Evolutionary conservation across 306 rosid species (phyloP).

Genomic region (Dalbergia cochinchinensis): DNA sequence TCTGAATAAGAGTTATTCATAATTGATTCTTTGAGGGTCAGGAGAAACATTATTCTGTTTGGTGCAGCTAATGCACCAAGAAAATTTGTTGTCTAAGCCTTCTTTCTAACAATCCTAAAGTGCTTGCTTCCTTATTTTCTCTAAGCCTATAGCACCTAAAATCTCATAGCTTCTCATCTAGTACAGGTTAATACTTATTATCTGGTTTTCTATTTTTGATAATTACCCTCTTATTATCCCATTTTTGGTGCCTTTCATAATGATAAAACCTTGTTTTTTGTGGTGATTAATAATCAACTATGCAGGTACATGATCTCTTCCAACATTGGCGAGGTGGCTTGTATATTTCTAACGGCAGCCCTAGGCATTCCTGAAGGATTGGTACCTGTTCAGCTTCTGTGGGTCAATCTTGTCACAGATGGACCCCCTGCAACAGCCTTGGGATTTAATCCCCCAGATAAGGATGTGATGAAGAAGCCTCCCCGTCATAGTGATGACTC

Average conservation of each 20-base stretch:
- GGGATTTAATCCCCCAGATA: conserved; percentile 95
- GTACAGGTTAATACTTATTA: too few species aligned
- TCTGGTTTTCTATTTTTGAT: too few species aligned
- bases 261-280: background rate
- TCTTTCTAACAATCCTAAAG: too few species aligned
- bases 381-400: conserved; percentile 96
- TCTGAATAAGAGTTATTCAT: conserved; percentile 2
- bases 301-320: conserved; percentile 91
- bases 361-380: conserved; percentile 93
- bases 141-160: too few species aligned
- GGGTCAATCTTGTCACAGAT: conserved; percentile 98
- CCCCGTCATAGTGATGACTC: conserved; percentile 85
- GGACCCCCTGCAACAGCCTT: conserved; percentile 98
- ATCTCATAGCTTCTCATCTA: too few species aligned
- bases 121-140: too few species aligned
- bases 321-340: conserved; percentile 85
- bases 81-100: too few species aligned
- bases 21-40: too few species aligned
- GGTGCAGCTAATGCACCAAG: too few species aligned
- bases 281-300: background rate
- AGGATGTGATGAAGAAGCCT: conserved; percentile 87
- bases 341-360: conserved; percentile 83
- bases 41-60: too few species aligned
- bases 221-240: background rate
- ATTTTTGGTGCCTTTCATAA: too few species aligned